Base-by-base conservation (phyloP, 129 eudicot species). In the Logfia minima region DNA sequence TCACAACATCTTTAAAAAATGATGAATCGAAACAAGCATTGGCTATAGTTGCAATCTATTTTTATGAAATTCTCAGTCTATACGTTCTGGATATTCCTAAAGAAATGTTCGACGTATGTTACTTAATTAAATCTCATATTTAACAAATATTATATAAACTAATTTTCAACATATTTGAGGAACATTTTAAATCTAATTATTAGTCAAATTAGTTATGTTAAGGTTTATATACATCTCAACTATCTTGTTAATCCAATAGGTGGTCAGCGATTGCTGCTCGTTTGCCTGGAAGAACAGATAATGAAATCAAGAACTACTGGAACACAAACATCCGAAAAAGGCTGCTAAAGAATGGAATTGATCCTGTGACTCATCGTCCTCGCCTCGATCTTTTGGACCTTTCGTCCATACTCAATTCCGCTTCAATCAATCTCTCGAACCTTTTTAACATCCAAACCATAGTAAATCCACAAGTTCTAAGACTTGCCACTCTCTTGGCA, bases 231-330 rank as follows among this genome's bases (percentile, higher is more conserved):
- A n/a, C 19, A 64, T 28, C 69, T 64, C 21, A 28, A 1, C 29
- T 2, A 26, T 9, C 56, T 23, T 23, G 4, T 43, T 70, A 23
- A 63, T 8, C 3, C 3, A 31, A 83, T 76, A 88, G 92, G 83
- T 88, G 92, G 92, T 88, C 92, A 6, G 90, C 90, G 0, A 88
- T 88, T 10, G 92, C 92, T 13, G 83, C 84, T 28, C 81, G 86
- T 14, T 56, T 88, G 41, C 92, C 92, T 3, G 92, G 92, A 79
- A 85, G 92, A 84, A 88, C 92, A 0, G 92, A 88, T 26, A 88
- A 86, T 41, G 92, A 88, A 74, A 88, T 88, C 81, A 88, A 88
- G 82, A 88, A 88, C 75, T 88, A 88, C 68, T 88, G 92, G 92
- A 88, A 88, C 78, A 88, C 93, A 1, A 88, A 86, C 66, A 86